Base-by-base conservation (phyloP, 768 basidiomycete species). In the Crucibulum laeve region DNA sequence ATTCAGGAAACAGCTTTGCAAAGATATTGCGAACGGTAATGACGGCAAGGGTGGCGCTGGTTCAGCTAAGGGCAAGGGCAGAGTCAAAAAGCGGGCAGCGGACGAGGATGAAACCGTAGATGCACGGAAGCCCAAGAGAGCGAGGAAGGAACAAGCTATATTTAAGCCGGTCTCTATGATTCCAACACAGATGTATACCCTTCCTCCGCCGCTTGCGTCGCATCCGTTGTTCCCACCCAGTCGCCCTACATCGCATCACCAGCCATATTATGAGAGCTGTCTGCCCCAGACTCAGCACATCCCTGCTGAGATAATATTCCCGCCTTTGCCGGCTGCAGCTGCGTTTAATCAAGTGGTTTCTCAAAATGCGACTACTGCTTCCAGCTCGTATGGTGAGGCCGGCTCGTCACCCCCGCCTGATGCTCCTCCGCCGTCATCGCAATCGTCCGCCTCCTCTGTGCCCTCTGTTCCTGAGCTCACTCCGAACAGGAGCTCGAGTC, bases 211-310 rank as follows among this genome's bases (percentile, higher is more conserved):
- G 14, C 53, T 58, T 44, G 44, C 55, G 4, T 59, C 62, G 11
- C 64, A 63, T 45, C 62, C 68, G 18, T 51, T 79, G 38, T 82
- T 80, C 51, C 80, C 76, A 23, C 66, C 73, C 11, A 67, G 65
- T 1, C 73, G 76, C 7, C 72, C 79, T 6, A 79, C 77, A 8
- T 68, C 74, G 15, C 81, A 86, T 46, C 84, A 85, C 49, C 87
- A 88, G 52, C 79, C 85, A 0, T 88, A 88, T 57, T 87, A 86
- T 55, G 77, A 79, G 40, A 76, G 71, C 28, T 81, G 79, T 45
- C 45, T 76, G 34, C 55, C 67, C 8, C 69, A 71, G 45, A 67
- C 69, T 13, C 74, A 76, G 41, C 54, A 55, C 8, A 64, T 65
- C 37, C 55, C 82, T 4, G 71, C 80, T 5, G 86, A 85, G 24